Evolutionary conservation across 2,329 filamentous ascomycete genomes (phyloP).

Genomic region (Plenodomus lindquistii): DNA sequence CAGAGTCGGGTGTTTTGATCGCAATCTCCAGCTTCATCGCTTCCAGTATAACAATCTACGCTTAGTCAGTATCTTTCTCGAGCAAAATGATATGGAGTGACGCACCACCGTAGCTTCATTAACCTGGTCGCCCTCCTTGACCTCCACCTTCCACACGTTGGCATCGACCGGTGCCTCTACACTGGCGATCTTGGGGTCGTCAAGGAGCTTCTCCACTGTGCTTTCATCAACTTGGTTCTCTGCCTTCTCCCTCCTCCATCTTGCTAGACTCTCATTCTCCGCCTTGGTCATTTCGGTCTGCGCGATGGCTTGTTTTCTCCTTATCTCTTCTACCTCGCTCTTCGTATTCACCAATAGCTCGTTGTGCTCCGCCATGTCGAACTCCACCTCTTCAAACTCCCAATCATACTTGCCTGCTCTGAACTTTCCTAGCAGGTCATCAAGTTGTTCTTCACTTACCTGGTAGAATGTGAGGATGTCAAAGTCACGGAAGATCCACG

Average conservation of each 20-base stretch:
- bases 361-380: conserved; percentile 62
- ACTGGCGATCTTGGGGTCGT: conserved; percentile 45
- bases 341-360: conserved; percentile 50
- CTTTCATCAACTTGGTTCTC: conserved; percentile 52
- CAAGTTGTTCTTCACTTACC: conserved; percentile 57
- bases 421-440: conserved; percentile 53
- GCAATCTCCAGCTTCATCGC: conserved; percentile 54
- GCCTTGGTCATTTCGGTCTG: conserved; percentile 55
- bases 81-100: neutral
- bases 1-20: conserved; percentile 44
- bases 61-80: conserved; percentile 2
- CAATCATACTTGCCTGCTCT: conserved; percentile 57
- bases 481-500: conserved; percentile 62
- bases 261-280: conserved; percentile 50
- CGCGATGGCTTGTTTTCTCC: conserved; percentile 51
- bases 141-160: conserved; percentile 52
- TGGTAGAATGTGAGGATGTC: conserved; percentile 61
- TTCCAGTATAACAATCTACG: conserved; percentile 48
- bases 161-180: conserved; percentile 51
- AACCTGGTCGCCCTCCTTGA: conserved; percentile 44
- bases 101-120: conserved; percentile 37
- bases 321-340: conserved; percentile 54
- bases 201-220: conserved; percentile 54
- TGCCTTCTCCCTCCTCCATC: conserved; percentile 50
- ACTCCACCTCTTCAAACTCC: conserved; percentile 53